Evolutionary conservation across 129 eudicot genomes (phyloP), one percentile per base, ranked within the genome.

Genomic region (Centrapalus pauciflorus): DNA sequence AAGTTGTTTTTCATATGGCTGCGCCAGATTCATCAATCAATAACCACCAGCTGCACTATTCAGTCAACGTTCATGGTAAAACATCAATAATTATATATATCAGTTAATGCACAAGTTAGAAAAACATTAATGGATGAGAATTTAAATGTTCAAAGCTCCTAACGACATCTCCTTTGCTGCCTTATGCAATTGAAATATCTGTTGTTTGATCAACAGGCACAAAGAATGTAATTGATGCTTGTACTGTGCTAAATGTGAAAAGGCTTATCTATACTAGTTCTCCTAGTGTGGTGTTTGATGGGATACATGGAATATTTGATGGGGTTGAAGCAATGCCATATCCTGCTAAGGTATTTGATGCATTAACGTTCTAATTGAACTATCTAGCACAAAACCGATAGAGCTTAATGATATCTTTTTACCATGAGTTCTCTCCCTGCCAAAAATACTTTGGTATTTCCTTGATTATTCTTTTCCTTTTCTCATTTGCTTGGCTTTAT

Each of bases 1-100:
- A 92, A 74, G 96, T 92, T 67, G 98, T 92, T 52, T 92, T 85
- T 72, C 96, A 92, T 73, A 92, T 92, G 98, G 97, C 96, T 52
- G 94, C 97, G 49, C 93, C 95, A 37, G 90, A 84, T 87, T 90
- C 97, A 28, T 90, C 97, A 40, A 87, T 82, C 55, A 80, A 82
- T 74, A 88, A 87, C 79, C 79, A 85, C 66, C 71, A 85, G 74
- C 87, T 91, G 46, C 98, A 91, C 55, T 72, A 83, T 71, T 91
- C 95, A 43, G 95, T 91, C 73, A 91, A 88, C 40, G 97, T 91
- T 33, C 76, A 71, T 75, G 98, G 98, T 92, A 75, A 61, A 43
- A 25, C 50, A 66, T 21, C 71, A 41, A 2, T 33, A 35, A 21
- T 56, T 9, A 8, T 10, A 13, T 62, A 17, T 61, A 2, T 59